Conservation (phyloP, 1,139 yeast species). For the Spencermartinsiella ligniputridi region DNA sequence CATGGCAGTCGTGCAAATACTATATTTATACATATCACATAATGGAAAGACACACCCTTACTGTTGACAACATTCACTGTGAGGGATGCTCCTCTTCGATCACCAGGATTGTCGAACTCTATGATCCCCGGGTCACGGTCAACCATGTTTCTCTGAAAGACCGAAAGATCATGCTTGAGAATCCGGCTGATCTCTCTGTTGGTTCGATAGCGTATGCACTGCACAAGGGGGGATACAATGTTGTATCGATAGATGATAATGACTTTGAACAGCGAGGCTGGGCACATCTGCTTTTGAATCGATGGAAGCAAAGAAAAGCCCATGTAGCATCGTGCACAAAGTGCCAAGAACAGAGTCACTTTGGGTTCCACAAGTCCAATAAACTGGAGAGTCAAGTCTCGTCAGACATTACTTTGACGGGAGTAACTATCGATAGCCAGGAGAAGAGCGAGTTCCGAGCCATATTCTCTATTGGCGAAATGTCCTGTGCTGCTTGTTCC, state of each 20-base stretch:
- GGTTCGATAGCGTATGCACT: constrained; percentile 19
- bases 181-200: constrained; percentile 17
- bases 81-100: constrained; percentile 44
- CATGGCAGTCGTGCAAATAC: no score
- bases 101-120: constrained; percentile 23
- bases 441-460: constrained; percentile 41
- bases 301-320: constrained; percentile 9
- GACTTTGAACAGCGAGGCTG: constrained; percentile 8
- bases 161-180: constrained; percentile 26
- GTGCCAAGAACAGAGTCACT: constrained; percentile 15
- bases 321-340: constrained; percentile 15
- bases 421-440: constrained; percentile 13
- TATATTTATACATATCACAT: no score
- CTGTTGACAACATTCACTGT: constrained; percentile 47
- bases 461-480: constrained; percentile 54
- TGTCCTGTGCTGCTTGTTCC: constrained; percentile 64
- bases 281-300: constrained; percentile 8
- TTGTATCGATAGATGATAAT: constrained; percentile 22
- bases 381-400: constrained; percentile 10
- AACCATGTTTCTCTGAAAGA: constrained; percentile 31
- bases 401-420: constrained; percentile 5
- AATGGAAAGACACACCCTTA: constrained; percentile 8
- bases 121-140: constrained; percentile 20
- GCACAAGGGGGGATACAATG: constrained; percentile 32
- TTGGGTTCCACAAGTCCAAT: constrained; percentile 4